phyloP scores from a whole-genome alignment of 1,284 basidiomycete species.

The Pseudozyma hubeiensis region DNA sequence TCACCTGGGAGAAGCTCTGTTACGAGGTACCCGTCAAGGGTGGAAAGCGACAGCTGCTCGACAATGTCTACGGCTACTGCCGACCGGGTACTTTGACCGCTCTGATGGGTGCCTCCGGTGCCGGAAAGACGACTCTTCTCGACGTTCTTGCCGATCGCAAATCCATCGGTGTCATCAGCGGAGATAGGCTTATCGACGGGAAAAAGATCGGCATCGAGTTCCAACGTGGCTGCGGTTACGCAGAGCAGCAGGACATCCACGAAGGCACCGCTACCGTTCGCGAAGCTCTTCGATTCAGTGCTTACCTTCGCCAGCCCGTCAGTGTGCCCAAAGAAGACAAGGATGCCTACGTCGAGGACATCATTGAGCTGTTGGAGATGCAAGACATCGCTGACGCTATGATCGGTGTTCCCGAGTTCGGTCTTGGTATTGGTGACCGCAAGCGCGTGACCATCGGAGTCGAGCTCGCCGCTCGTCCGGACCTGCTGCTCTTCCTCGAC shows the following conservation, averaged over 20 bases:
- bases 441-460: conserved; percentile 76
- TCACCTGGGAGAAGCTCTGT: conserved; percentile 71
- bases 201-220: conserved; percentile 79
- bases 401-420: conserved; percentile 72
- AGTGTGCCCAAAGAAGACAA: conserved; percentile 79
- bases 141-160: conserved; percentile 85
- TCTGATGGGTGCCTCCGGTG: conserved; percentile 79
- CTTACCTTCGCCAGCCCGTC: conserved; percentile 80
- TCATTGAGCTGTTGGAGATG: conserved; percentile 82
- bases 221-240: conserved; percentile 75
- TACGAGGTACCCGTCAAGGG: conserved; percentile 72
- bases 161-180: conserved; percentile 80
- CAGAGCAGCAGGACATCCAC: conserved; percentile 85
- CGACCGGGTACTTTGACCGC: conserved; percentile 81
- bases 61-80: conserved; percentile 85
- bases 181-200: conserved; percentile 81
- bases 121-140: conserved; percentile 74
- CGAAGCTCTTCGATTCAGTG: conserved; percentile 85
- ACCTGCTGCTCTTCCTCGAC: conserved; percentile 71
- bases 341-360: conserved; percentile 82
- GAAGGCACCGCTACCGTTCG: conserved; percentile 84
- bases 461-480: conserved; percentile 45
- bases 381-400: conserved; percentile 79
- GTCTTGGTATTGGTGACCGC: conserved; percentile 73
- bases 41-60: conserved; percentile 75